phyloP scores from a whole-genome alignment of 2,329 filamentous ascomycete genomes.

The Aspergillus sp. region DNA sequence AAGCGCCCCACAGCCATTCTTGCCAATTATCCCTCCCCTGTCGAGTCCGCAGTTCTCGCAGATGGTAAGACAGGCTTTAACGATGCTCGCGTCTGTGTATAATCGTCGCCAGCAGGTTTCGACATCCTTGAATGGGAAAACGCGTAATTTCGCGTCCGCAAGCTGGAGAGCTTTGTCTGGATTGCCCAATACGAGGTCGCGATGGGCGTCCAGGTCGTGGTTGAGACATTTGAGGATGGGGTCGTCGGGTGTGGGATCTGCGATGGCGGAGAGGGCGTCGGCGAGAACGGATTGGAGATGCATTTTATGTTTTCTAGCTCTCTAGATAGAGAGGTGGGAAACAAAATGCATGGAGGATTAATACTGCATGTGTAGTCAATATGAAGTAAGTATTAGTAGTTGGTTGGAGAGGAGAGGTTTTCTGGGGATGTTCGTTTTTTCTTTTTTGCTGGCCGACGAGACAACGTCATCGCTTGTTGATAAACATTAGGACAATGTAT shows the following conservation, averaged over 20 bases:
- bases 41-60: conserved; percentile 16
- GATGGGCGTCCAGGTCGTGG: conserved; percentile 15
- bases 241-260: conserved; percentile 24
- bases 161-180: conserved; percentile 42
- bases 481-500: no score
- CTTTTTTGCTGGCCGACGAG: no score
- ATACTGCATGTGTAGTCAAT: no score
- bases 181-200: conserved; percentile 19
- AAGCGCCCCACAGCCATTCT: neutral
- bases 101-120: conserved; percentile 52
- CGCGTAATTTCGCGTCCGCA: conserved; percentile 50
- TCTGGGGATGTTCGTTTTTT: no score
- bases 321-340: neutral
- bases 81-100: conserved; percentile 54
- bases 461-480: no score
- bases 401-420: no score
- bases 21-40: neutral
- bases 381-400: no score
- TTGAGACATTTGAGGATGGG: conserved; percentile 33
- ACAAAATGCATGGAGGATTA: neutral
- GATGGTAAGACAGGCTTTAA: conserved; percentile 37
- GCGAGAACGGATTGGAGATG: conserved; percentile 17
- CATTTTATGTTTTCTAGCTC: neutral
- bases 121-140: conserved; percentile 55
- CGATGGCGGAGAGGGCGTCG: conserved; percentile 22